Conservation (phyloP, 208 protist species). For the Herpetomonas samuelpessoai region DNA sequence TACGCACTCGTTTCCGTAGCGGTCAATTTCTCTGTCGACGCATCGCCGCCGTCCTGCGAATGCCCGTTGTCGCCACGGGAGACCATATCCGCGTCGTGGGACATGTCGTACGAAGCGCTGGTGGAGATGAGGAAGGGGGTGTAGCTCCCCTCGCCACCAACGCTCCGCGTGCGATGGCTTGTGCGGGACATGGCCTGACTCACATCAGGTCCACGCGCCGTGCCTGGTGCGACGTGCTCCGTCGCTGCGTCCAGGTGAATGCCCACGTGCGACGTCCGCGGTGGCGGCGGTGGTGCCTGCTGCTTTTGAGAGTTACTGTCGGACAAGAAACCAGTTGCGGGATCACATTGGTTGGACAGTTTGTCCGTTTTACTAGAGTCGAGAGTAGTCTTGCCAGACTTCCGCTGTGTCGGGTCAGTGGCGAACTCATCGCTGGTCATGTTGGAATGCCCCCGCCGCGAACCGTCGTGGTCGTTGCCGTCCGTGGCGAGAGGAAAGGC, state of each 20-base stretch:
- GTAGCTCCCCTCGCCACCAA: background rate
- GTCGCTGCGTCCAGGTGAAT: background rate
- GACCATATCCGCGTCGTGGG: background rate
- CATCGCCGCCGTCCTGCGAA: background rate
- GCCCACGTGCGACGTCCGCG: no score
- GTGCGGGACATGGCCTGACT: background rate
- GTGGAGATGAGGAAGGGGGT: background rate
- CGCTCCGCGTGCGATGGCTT: background rate
- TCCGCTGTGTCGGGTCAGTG: no score
- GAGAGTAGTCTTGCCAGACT: no score
- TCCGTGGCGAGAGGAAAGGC: no score
- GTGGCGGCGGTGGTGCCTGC: background rate
- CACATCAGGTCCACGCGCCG: background rate
- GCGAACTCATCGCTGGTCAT: no score
- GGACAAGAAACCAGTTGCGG: background rate
- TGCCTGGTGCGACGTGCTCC: background rate
- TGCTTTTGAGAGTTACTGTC: background rate
- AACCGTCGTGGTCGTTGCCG: no score
- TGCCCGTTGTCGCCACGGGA: background rate
- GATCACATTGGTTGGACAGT: no score
- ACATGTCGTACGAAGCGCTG: background rate
- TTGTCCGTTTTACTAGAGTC: no score
- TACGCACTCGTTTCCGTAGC: background rate
- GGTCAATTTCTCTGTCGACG: background rate
- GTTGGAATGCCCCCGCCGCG: no score